Evolutionary conservation across 192 early-diverging fungal species (phyloP).

Genomic region (Geranomyces michiganensis): DNA sequence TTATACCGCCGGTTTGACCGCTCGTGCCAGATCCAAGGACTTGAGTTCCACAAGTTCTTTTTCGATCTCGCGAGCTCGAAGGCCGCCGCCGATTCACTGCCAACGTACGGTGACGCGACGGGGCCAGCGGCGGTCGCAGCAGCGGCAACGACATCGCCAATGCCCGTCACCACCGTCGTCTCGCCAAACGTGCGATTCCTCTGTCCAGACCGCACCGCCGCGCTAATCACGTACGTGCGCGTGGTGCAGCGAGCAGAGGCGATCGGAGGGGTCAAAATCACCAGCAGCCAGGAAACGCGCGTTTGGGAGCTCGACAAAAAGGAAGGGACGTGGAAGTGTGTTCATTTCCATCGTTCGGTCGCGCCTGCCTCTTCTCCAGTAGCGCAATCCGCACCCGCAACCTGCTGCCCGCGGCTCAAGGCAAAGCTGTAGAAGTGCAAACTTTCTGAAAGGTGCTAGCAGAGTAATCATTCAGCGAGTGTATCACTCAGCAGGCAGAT

Average conservation of each 20-base stretch:
- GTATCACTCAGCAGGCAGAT: no score
- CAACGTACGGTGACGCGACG: background rate
- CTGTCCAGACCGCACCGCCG: conserved; percentile 38
- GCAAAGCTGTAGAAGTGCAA: no score
- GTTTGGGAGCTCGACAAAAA: conserved; percentile 30
- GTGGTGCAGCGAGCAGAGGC: conserved; percentile 30
- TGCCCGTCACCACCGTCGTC: conserved; percentile 27
- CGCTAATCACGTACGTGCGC: conserved; percentile 44
- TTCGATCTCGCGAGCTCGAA: conserved; percentile 30
- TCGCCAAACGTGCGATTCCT: conserved; percentile 41
- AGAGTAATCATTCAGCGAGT: no score
- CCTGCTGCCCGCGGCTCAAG: no score
- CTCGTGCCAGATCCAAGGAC: conserved; percentile 36
- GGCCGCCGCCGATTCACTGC: conserved; percentile 16
- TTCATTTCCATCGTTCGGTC: conserved; percentile 35
- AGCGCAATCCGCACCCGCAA: no score
- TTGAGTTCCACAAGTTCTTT: conserved; percentile 53
- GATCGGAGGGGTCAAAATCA: background rate
- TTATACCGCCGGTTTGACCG: no score
- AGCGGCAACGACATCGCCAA: conserved; percentile 4
- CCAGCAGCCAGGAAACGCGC: conserved; percentile 31
- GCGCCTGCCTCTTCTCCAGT: background rate
- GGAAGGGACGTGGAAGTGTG: conserved; percentile 34
- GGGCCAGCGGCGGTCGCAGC: background rate
- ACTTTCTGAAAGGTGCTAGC: no score